A percentile compares a stretch with the other conserved stretches of the same genome.
These are phyloP conservation scores for Solanum hybrid DNA, from an alignment of 305 asterid genomes.

Conservation along the genomic window DNA sequence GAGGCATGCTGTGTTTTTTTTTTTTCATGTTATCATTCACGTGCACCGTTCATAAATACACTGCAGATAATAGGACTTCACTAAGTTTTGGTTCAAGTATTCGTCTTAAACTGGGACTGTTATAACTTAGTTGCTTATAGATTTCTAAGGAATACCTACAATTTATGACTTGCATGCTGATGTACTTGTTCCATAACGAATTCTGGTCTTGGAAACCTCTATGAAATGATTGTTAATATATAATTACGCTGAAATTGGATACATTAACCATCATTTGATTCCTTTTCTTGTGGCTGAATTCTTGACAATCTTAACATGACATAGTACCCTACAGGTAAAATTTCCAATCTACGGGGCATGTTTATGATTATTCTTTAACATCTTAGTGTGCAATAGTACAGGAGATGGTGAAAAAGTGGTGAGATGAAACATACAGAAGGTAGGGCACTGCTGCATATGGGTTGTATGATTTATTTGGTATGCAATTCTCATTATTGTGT, in stretches of 20 bases:
- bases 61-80: background rate
- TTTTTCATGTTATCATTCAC: background rate
- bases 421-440: conserved; percentile 24
- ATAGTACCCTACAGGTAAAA: conserved; percentile 13
- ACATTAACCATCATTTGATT: background rate
- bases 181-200: background rate
- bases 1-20: background rate
- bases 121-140: background rate
- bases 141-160: background rate
- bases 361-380: conserved; percentile 26
- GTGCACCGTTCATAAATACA: background rate
- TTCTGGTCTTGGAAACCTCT: background rate
- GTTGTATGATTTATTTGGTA: conserved; percentile 30
- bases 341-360: conserved; percentile 28
- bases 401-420: conserved; percentile 28
- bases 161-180: background rate
- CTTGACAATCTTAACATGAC: background rate
- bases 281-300: background rate
- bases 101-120: background rate
- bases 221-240: background rate
- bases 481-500: conserved; percentile 29
- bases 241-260: background rate
- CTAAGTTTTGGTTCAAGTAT: background rate
- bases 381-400: conserved; percentile 30
- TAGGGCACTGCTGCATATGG: conserved; percentile 46